Conservation (phyloP, 768 basidiomycete genomes). For the Rhizopogon vulgaris region DNA sequence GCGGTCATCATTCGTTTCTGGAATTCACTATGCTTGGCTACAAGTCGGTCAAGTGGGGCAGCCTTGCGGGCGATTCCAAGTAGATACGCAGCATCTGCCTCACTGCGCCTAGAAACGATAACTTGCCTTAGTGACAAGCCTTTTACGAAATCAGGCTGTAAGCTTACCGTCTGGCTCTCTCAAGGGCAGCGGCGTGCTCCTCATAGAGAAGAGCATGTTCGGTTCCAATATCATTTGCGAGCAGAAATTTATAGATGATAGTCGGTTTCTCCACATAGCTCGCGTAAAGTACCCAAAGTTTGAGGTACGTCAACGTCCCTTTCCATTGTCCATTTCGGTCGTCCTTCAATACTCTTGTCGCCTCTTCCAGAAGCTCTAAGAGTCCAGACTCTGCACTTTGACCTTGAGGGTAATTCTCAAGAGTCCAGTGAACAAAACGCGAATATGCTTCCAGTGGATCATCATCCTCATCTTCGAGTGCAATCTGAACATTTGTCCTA, state of each 20-base stretch:
- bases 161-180: conserved; percentile 72
- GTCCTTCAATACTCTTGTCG: conserved; percentile 79
- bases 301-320: conserved; percentile 80
- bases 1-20: conserved; percentile 83
- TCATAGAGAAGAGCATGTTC: conserved; percentile 80
- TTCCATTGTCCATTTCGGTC: conserved; percentile 69
- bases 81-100: conserved; percentile 86
- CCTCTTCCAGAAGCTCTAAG: conserved; percentile 89
- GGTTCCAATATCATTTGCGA: conserved; percentile 89
- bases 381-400: conserved; percentile 84
- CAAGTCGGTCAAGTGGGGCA: conserved; percentile 72
- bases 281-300: conserved; percentile 92
- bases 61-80: conserved; percentile 85
- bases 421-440: conserved; percentile 83
- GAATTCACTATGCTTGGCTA: conserved; percentile 76
- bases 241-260: conserved; percentile 83
- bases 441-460: conserved; percentile 84
- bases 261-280: conserved; percentile 86
- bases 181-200: conserved; percentile 82
- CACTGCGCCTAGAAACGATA: conserved; percentile 53
- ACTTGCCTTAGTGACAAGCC: conserved; percentile 16
- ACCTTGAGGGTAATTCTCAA: conserved; percentile 93
- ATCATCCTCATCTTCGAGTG: conserved; percentile 69
- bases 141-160: conserved; percentile 17
- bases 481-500: conserved; percentile 66